Base-by-base conservation (phyloP, 2,329 filamentous ascomycete genomes). In the Penicillium sp. region DNA sequence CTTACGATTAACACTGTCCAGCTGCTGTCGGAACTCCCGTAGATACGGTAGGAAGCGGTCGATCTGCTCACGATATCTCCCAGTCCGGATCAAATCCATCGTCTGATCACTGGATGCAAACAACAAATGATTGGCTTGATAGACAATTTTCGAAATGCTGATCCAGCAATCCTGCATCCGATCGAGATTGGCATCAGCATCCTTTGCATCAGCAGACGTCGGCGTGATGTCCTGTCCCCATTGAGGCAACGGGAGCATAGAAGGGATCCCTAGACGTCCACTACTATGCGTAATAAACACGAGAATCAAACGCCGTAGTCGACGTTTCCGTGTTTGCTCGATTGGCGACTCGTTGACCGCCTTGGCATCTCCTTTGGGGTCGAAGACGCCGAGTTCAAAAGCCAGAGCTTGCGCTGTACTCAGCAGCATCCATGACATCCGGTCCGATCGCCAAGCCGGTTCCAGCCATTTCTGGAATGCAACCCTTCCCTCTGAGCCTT, bases 371-470 rank as follows among this genome's bases (percentile, higher is more conserved):
- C 87, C 88, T 56, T 90, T 88, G 51, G 90, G 83, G 58, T 97
- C 93, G 60, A 97, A 98, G 2, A 98, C 88, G 10, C 93, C 93
- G 29, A 98, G 81, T 68, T 98, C 93, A 58, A 95, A 95, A 0
- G 87, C 88, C 33, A 97, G 75, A 1, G 89, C 87, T 74, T 91
- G 87, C 13, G 88, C 89, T 33, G 89, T 94, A 63, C 88, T 94
- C 28, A 97, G 77, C 13, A 97, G 75, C 88, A 96, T 96, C 91
- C 91, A 96, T 64, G 88, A 95, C 87, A 96, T 95, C 48, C 89
- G 85, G 63, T 96, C 91, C 56, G 85, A 88, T 60, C 91, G 80
- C 88, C 91, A 96, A 8, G 88, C 91, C 2, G 93, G 93, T 67
- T 98, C 93, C 4, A 97, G 80, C 88, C 93, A 97, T 66, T 88